These are phyloP conservation scores for Arctostaphylos glauca DNA, from an alignment of 148 eudicot species.

Conservation along the genomic window DNA sequence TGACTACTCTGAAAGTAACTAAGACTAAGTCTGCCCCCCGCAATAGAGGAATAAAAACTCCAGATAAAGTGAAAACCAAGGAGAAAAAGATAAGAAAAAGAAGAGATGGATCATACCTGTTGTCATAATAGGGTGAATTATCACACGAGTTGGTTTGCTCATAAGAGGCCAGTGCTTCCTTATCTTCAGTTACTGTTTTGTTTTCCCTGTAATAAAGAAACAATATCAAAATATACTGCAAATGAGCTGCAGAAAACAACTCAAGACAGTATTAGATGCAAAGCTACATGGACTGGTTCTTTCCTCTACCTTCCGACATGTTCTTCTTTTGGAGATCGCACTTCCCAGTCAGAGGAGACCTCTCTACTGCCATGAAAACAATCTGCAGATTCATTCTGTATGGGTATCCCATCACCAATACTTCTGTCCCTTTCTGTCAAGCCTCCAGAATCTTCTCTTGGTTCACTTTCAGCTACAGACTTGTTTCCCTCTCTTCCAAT, in stretches of 20 bases:
- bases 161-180: slow-evolving; percentile 26
- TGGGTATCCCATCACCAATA: slow-evolving; percentile 18
- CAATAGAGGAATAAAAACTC: not conserved
- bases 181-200: slow-evolving; percentile 23
- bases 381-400: slow-evolving; percentile 25
- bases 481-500: slow-evolving; percentile 27
- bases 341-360: slow-evolving; percentile 16
- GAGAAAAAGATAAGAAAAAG: not conserved
- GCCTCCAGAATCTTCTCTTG: slow-evolving; percentile 26
- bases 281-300: not conserved
- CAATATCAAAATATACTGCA: not conserved
- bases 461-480: slow-evolving; percentile 28
- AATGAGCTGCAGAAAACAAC: not conserved
- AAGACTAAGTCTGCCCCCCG: not conserved
- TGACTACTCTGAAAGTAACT: not conserved
- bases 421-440: slow-evolving; percentile 22
- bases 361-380: slow-evolving; percentile 18
- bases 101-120: slow-evolving; percentile 38
- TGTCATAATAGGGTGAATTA: slow-evolving; percentile 37
- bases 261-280: not conserved
- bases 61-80: not conserved
- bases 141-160: slow-evolving; percentile 27
- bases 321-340: slow-evolving; percentile 23
- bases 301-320: slow-evolving; percentile 35
- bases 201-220: slow-evolving; percentile 41